Percentiles rank a stretch among this genome's conserved stretches.
Conservation (phyloP, 805 yeast genomes). For the Yamadazyma insecticola region DNA sequence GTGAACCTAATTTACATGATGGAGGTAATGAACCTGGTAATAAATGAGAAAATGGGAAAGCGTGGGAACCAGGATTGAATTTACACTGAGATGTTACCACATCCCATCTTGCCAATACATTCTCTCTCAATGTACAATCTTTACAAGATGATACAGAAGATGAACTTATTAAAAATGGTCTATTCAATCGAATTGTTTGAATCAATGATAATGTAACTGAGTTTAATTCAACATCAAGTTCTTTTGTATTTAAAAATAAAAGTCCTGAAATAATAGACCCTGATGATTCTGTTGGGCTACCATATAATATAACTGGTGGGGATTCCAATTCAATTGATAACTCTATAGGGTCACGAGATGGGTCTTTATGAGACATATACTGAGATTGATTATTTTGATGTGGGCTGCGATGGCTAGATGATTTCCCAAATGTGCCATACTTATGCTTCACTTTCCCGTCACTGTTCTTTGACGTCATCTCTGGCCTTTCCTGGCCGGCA, state of each 20-base stretch:
- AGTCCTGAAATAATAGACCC: conserved; percentile 87
- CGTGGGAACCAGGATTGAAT: conserved; percentile 69
- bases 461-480: no score
- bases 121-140: conserved; percentile 50
- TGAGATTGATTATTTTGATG: no score
- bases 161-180: conserved; percentile 61
- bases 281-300: conserved; percentile 68
- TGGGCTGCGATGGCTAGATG: no score
- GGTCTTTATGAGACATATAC: no score
- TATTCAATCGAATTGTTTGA: conserved; percentile 65
- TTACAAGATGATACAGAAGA: conserved; percentile 46
- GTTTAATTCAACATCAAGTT: conserved; percentile 38
- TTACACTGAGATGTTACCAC: conserved; percentile 56
- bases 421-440: no score
- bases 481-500: no score
- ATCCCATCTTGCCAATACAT: conserved; percentile 84
- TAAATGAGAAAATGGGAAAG: conserved; percentile 87
- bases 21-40: conserved; percentile 88
- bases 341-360: no score
- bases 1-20: conserved; percentile 58
- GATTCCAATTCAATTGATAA: conserved; percentile 65
- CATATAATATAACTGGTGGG: conserved; percentile 87
- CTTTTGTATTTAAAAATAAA: conserved; percentile 42
- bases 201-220: conserved; percentile 61
- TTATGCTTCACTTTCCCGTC: no score